Conservation (phyloP, 1,139 yeast species). For the Suhomyces choctaworum region DNA sequence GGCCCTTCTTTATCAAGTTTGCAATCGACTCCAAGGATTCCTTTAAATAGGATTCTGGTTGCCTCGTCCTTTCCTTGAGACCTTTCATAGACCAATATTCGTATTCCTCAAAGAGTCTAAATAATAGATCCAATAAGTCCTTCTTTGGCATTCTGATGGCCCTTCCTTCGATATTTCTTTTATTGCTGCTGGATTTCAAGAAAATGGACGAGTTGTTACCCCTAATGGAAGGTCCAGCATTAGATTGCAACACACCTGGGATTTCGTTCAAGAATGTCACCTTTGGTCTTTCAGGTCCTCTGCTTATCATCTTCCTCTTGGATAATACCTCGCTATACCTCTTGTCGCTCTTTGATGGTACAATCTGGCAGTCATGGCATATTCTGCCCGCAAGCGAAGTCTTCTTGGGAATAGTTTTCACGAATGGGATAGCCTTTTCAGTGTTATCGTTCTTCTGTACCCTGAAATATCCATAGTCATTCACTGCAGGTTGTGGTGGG, state of each 20-base stretch:
- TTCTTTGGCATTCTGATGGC: slow-evolving; percentile 94
- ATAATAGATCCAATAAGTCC: slow-evolving; percentile 83
- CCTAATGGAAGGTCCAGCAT: slow-evolving; percentile 79
- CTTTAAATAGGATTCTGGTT: slow-evolving; percentile 91
- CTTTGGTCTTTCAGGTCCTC: slow-evolving; percentile 56
- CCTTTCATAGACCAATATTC: slow-evolving; percentile 98
- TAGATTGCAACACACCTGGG: slow-evolving; percentile 83
- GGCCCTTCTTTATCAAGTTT: slow-evolving; percentile 86
- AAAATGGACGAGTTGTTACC: slow-evolving; percentile 64
- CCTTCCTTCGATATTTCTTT: slow-evolving; percentile 67
- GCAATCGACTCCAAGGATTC: slow-evolving; percentile 93
- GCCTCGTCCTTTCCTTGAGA: slow-evolving; percentile 87
- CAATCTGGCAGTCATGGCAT: slow-evolving; percentile 87
- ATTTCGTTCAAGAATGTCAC: slow-evolving; percentile 80
- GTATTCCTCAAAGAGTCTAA: slow-evolving; percentile 88
- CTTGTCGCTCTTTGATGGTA: slow-evolving; percentile 73
- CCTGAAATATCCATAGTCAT: slow-evolving; percentile 26
- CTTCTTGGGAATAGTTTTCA: slow-evolving; percentile 80
- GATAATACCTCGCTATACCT: slow-evolving; percentile 56
- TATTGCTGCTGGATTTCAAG: slow-evolving; percentile 44
- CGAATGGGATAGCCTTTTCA: slow-evolving; percentile 60
- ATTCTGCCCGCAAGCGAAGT: slow-evolving; percentile 85
- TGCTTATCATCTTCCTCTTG: slow-evolving; percentile 50
- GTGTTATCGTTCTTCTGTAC: slow-evolving; percentile 30
- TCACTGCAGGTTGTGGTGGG: slow-evolving; percentile 16